Evolutionary conservation across 2,329 filamentous ascomycete species (phyloP).

Genomic region (Aspergillus udagawae): DNA sequence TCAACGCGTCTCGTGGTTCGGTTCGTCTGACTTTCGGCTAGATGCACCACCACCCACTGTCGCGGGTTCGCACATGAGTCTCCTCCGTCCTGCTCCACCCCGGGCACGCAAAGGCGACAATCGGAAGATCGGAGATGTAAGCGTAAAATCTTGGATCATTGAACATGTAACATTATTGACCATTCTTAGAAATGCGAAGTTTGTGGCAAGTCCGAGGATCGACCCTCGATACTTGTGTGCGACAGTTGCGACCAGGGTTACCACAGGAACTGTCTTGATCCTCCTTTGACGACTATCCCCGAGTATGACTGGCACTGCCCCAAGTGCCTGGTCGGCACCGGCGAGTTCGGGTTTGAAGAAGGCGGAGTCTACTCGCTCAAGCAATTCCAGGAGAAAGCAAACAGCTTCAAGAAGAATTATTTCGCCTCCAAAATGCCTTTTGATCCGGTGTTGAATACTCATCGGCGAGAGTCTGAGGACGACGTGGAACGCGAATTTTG

Average conservation of each 20-base stretch:
- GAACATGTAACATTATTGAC: slow-evolving; percentile 23
- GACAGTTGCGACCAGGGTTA: slow-evolving; percentile 89
- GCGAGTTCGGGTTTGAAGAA: slow-evolving; percentile 96
- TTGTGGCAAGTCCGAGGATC: slow-evolving; percentile 75
- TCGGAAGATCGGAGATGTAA: slow-evolving; percentile 57
- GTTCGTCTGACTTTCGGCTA: slow-evolving; percentile 14
- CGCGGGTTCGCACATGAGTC: slow-evolving; percentile 93
- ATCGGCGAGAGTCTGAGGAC: slow-evolving; percentile 81
- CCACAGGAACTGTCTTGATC: slow-evolving; percentile 85
- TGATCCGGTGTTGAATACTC: slow-evolving; percentile 76
- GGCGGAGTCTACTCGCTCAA: slow-evolving; percentile 91
- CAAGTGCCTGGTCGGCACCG: slow-evolving; percentile 89
- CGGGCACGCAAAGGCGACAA: slow-evolving; percentile 54
- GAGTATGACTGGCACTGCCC: slow-evolving; percentile 95
- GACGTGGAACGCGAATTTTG: slow-evolving; percentile 97
- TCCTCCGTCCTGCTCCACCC: slow-evolving; percentile 73
- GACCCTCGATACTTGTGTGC: slow-evolving; percentile 68
- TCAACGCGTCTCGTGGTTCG: slow-evolving; percentile 13
- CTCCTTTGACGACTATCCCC: slow-evolving; percentile 70
- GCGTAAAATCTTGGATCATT: slow-evolving; percentile 4
- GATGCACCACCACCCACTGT: slow-evolving; percentile 63
- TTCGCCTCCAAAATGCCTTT: slow-evolving; percentile 88
- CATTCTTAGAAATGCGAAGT: slow-evolving; percentile 69
- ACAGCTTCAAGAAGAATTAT: slow-evolving; percentile 90
- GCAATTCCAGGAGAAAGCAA: slow-evolving; percentile 93